phyloP scores from a whole-genome alignment of 768 basidiomycete genomes.

The Pisolithus tinctorius region DNA sequence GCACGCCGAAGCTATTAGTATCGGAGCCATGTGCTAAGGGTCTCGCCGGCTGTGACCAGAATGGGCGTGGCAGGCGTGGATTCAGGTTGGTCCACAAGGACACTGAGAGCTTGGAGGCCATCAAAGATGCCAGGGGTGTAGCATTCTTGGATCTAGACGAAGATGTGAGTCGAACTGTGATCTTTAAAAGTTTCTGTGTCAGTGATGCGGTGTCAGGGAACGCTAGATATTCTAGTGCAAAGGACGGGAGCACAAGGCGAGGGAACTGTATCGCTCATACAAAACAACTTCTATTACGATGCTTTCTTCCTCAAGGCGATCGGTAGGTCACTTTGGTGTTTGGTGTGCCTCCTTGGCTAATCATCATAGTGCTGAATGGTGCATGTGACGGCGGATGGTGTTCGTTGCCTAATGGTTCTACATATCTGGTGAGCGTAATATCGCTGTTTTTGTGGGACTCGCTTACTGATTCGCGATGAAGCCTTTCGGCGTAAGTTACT shows the following conservation, averaged over 20 bases:
- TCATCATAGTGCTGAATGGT: constrained; percentile 72
- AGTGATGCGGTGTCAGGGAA: constrained; percentile 84
- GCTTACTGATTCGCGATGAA: constrained; percentile 24
- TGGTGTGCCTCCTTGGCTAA: constrained; percentile 1
- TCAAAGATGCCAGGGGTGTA: constrained; percentile 74
- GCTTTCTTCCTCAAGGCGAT: constrained; percentile 98
- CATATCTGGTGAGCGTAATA: constrained; percentile 62
- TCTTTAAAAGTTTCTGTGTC: background rate
- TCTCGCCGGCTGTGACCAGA: constrained; percentile 48
- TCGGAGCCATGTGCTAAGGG: constrained; percentile 56
- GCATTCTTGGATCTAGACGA: constrained; percentile 92
- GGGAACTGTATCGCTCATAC: constrained; percentile 71
- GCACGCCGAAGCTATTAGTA: constrained; percentile 54
- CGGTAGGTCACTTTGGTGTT: constrained; percentile 40
- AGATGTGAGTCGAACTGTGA: constrained; percentile 54
- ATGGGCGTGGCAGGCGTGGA: constrained; percentile 52
- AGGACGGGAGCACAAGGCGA: constrained; percentile 61
- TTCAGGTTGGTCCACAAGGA: constrained; percentile 54
- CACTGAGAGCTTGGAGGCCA: constrained; percentile 49
- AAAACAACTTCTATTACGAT: constrained; percentile 98
- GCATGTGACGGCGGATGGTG: constrained; percentile 86
- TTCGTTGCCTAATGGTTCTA: constrained; percentile 49
- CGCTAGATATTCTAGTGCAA: constrained; percentile 88
- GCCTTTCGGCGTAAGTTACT: constrained; percentile 93
- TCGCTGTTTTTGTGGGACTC: background rate